Percentiles rank a stretch among this genome's conserved stretches.
These are phyloP conservation scores for Rhodotorula sp. DNA, from an alignment of 1,284 basidiomycete genomes.

Conservation along the genomic window DNA sequence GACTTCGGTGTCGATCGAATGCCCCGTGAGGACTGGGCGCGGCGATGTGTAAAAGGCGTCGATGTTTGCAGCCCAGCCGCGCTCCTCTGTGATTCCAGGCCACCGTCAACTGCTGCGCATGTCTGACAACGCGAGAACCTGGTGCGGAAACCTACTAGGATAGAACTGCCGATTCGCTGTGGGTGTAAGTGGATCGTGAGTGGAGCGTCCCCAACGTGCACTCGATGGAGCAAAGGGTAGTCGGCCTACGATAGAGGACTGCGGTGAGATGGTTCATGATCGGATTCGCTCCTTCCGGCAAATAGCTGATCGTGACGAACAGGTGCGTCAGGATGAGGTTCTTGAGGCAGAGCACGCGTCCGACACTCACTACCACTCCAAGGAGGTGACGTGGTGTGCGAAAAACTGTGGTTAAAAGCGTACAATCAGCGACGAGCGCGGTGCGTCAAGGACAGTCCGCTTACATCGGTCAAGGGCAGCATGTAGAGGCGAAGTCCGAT, in stretches of 20 bases:
- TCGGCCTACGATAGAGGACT: background rate
- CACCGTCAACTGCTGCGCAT: background rate
- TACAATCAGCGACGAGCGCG: background rate
- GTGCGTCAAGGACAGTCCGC: background rate
- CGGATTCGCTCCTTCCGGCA: conserved; percentile 1
- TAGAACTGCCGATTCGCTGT: conserved; percentile 15
- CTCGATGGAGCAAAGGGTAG: fast-evolving
- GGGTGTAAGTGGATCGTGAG: background rate
- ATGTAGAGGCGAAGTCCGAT: conserved; percentile 3
- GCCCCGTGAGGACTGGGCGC: conserved; percentile 3
- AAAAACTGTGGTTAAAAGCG: background rate
- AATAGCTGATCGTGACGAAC: background rate
- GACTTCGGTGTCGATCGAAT: background rate
- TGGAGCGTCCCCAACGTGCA: background rate
- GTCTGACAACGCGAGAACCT: no score
- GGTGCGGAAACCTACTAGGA: background rate
- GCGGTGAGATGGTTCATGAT: conserved; percentile 13
- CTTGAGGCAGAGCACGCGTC: no score
- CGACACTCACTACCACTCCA: conserved; percentile 10
- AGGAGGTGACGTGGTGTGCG: background rate
- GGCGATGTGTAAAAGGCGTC: conserved; percentile 7
- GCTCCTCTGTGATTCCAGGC: conserved; percentile 1
- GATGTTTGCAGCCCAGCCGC: conserved; percentile 11
- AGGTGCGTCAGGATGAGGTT: background rate
- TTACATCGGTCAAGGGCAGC: conserved; percentile 6